Conservation (phyloP, 495 filamentous ascomycete species). For the Podospora bellae-mahoneyi region DNA sequence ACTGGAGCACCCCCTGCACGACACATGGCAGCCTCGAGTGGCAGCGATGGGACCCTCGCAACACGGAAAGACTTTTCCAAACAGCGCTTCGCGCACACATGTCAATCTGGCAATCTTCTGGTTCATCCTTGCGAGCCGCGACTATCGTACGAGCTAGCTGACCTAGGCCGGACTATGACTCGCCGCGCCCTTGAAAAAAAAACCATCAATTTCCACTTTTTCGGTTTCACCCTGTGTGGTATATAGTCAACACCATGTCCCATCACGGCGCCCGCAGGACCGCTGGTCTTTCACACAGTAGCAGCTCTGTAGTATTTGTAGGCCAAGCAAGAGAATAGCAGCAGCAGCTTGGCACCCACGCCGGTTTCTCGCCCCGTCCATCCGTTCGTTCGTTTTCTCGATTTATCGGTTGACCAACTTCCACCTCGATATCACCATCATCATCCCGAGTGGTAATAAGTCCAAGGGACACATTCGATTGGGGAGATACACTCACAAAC, state of each 20-base stretch:
- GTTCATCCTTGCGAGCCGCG: slow-evolving; percentile 12
- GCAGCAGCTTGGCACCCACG: slow-evolving; percentile 6
- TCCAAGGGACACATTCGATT: neutral
- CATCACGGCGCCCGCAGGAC: slow-evolving; percentile 1
- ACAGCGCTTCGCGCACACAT: neutral
- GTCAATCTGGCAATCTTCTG: slow-evolving; percentile 10
- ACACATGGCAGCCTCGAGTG: slow-evolving; percentile 20
- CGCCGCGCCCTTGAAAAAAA: slow-evolving; percentile 10
- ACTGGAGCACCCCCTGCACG: slow-evolving; percentile 8
- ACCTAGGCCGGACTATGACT: slow-evolving; percentile 16
- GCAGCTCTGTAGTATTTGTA: neutral
- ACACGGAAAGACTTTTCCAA: slow-evolving; percentile 5
- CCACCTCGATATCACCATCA: neutral
- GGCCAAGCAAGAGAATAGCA: neutral
- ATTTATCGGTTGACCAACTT: neutral
- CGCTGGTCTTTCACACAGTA: neutral
- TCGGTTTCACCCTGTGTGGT: slow-evolving; percentile 4
- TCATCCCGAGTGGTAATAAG: neutral
- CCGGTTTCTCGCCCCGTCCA: slow-evolving; percentile 5
- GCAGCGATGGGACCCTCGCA: slow-evolving; percentile 1
- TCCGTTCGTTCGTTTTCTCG: slow-evolving; percentile 4
- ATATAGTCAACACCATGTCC: neutral
- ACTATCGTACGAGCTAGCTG: slow-evolving; percentile 23
- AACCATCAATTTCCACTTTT: neutral
- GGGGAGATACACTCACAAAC: neutral